These are phyloP conservation scores for Strobilomyces confusus DNA, from an alignment of 768 basidiomycete species.

Conservation along the genomic window DNA sequence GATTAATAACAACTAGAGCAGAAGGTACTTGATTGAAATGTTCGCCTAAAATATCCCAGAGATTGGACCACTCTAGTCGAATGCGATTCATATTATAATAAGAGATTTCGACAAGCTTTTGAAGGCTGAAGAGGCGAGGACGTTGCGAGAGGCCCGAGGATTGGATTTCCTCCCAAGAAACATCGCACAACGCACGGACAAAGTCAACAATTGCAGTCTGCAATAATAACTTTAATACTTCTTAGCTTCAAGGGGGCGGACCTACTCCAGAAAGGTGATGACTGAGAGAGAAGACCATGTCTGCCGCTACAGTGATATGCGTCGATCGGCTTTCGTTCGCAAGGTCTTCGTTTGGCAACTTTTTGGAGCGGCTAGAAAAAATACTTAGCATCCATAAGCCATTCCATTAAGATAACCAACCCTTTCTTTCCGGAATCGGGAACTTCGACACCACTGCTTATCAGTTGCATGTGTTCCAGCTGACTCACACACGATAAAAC, in stretches of 20 bases:
- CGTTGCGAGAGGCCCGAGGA: constrained; percentile 93
- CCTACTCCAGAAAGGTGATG: constrained; percentile 92
- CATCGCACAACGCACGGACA: constrained; percentile 90
- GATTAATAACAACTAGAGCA: too few species aligned
- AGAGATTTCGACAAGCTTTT: constrained; percentile 97
- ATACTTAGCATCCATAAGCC: constrained; percentile 5
- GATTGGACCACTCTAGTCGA: constrained; percentile 94
- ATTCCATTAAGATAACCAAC: constrained; percentile 41
- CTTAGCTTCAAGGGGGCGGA: constrained; percentile 9
- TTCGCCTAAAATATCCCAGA: constrained; percentile 97
- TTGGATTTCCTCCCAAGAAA: constrained; percentile 99
- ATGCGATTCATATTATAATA: constrained; percentile 99
- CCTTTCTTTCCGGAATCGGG: constrained; percentile 76
- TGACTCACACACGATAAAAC: constrained; percentile 97
- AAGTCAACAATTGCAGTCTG: constrained; percentile 98
- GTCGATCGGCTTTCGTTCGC: constrained; percentile 96
- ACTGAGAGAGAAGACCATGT: constrained; percentile 98
- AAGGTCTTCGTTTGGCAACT: constrained; percentile 84
- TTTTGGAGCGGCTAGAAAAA: constrained; percentile 40
- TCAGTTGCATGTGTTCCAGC: constrained; percentile 97
- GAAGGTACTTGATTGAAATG: too few species aligned
- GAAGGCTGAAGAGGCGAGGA: constrained; percentile 92
- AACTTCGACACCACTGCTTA: constrained; percentile 85
- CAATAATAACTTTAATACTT: constrained; percentile 7
- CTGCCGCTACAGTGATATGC: constrained; percentile 96